Percentiles rank a stretch among this genome's conserved stretches.
phyloP scores from a whole-genome alignment of 2,329 filamentous ascomycete genomes.

The Talaromyces sp. region DNA sequence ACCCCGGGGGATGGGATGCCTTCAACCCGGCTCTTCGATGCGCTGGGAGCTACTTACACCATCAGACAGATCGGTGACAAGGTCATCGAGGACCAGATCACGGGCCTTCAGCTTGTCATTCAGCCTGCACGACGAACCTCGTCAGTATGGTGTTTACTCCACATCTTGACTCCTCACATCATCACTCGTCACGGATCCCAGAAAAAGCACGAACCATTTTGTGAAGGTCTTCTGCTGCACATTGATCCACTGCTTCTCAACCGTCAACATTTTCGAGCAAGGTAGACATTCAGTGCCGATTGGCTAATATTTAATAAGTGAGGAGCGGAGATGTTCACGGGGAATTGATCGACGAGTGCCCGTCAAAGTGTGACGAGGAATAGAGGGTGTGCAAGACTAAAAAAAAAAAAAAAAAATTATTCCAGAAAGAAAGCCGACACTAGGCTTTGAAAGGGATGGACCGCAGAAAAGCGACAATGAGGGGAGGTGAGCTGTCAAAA shows the following conservation, averaged over 20 bases:
- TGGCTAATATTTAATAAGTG: constrained; percentile 14
- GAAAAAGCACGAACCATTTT: constrained; percentile 70
- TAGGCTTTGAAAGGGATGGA: constrained; percentile 2
- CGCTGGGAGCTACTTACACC: constrained; percentile 66
- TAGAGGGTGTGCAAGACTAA: constrained; percentile 5
- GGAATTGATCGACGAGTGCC: too few species aligned
- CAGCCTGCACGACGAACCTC: constrained; percentile 62
- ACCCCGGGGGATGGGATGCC: too few species aligned
- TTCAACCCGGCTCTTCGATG: background rate
- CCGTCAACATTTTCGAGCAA: constrained; percentile 46
- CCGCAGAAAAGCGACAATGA: background rate
- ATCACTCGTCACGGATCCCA: background rate
- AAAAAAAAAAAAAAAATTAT: background rate
- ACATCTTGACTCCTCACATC: background rate
- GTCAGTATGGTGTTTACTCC: constrained; percentile 2
- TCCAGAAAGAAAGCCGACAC: constrained; percentile 4
- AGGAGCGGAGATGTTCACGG: constrained; percentile 3
- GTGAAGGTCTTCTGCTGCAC: constrained; percentile 99
- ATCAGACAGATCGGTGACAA: constrained; percentile 88
- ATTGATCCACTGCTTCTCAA: constrained; percentile 67
- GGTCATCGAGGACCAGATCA: constrained; percentile 77
- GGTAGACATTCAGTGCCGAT: constrained; percentile 36
- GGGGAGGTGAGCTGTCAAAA: constrained; percentile 2
- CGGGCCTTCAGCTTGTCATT: constrained; percentile 90
- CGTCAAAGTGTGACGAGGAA: constrained; percentile 4